These are phyloP conservation scores for Cicer pinnatifidum DNA, from an alignment of 306 rosid genomes.

Conservation along the genomic window DNA sequence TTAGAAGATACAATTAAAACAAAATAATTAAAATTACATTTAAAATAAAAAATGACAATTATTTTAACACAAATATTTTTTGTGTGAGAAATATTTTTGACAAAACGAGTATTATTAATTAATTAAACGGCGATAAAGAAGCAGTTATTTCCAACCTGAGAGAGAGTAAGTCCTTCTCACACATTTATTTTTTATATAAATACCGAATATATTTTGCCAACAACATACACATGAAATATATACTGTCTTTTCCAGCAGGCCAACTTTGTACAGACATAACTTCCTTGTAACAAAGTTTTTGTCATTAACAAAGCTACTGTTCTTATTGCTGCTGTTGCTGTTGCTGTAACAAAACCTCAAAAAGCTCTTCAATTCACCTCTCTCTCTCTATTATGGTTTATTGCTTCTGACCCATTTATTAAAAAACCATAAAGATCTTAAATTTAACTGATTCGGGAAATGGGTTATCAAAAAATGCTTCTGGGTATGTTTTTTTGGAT, in stretches of 20 bases:
- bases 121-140: no score
- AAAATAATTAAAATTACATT: no score
- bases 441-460: slow-evolving; percentile 46
- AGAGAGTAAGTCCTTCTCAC: background rate
- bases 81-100: no score
- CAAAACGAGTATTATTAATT: no score
- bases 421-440: slow-evolving; percentile 48
- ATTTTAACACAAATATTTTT: no score
- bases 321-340: background rate
- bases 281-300: slow-evolving; percentile 41
- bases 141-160: background rate
- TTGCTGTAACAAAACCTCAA: slow-evolving; percentile 20
- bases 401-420: slow-evolving; percentile 20
- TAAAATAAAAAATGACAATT: no score
- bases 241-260: slow-evolving; percentile 46
- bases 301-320: background rate
- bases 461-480: slow-evolving; percentile 62
- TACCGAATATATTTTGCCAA: slow-evolving; percentile 17
- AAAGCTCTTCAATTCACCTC: background rate
- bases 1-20: no score
- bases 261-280: slow-evolving; percentile 11
- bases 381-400: slow-evolving; percentile 27
- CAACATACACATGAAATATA: slow-evolving; percentile 39
- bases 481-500: slow-evolving; percentile 60
- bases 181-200: slow-evolving; percentile 35